Base-by-base conservation (phyloP, 73 alveolate species). In the Tetrahymena elliotti region DNA sequence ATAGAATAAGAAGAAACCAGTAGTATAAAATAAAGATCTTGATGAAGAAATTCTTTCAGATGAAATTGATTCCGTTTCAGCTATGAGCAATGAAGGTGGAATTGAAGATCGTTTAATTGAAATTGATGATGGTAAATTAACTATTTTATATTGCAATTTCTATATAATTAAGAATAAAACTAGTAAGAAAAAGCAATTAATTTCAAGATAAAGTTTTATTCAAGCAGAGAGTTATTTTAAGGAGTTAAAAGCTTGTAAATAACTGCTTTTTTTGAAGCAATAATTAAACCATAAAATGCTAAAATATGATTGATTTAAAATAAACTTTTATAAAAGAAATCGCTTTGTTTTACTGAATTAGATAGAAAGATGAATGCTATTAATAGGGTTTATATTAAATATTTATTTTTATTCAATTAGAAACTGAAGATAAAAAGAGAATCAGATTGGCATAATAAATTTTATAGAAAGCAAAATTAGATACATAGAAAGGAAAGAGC, bases 371-470 rank as follows among this genome's bases (percentile, higher is more conserved):
- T n/a, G n/a, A n/a, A n/a, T n/a, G 31, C 31, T 47, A 2, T 18
- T 47, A 27, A 47, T 47, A 12, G 82, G n/a, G 82, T 4, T 47
- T 47, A 47, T 8, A 47, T 47, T 47, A 47, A 47, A 47, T 12
- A 6, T 6, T 41, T 4, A 12, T 41, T 47, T 4, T 47, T 47
- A 47, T 47, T 47, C 34, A 68, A 68, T 10, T 68, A 68, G 96
- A 94, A 94, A 88, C 92, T 13, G 96, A 94, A 33, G 96, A 94
- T 93, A 84, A 84, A 27, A 94, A 92, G 38, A 94, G 96, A 94
- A 47, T 94, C 24, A 94, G 96, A 94, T 92, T 94, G 40, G 96
- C 96, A 52, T 84, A 94, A 41, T 92, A 84, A 40, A 94, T 94
- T 15, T 52, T 94, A 53, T 41, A 94, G 52, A 22, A 94, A 94